These are phyloP conservation scores for Rhodotorula sp. DNA, from an alignment of 1,284 basidiomycete genomes.

Conservation along the genomic window DNA sequence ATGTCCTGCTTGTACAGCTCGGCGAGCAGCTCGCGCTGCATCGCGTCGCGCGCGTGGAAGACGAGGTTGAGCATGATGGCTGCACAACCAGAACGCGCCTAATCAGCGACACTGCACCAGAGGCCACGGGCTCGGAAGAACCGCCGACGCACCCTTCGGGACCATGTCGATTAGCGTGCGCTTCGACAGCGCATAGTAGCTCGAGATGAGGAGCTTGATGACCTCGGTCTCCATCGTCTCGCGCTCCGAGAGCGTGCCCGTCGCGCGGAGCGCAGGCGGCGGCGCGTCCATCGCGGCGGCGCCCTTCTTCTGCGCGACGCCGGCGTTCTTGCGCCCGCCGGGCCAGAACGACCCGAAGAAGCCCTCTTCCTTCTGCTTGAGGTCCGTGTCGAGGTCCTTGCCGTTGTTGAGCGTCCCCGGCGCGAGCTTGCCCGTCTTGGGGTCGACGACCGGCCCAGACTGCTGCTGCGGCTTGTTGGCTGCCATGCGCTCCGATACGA, in stretches of 20 bases:
- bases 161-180: constrained; percentile 99
- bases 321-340: constrained; percentile 57
- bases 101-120: too few relatives aligned
- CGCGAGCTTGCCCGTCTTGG: constrained; percentile 66
- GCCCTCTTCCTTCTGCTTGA: constrained; percentile 75
- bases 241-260: constrained; percentile 87
- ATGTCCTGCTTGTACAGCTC: constrained; percentile 87
- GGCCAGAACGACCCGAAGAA: constrained; percentile 97
- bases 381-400: constrained; percentile 87
- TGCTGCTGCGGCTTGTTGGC: constrained; percentile 64
- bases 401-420: constrained; percentile 78
- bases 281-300: constrained; percentile 82
- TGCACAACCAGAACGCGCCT: constrained; percentile 4
- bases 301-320: constrained; percentile 69
- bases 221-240: constrained; percentile 99
- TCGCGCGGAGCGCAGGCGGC: constrained; percentile 86
- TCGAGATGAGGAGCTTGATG: constrained; percentile 68
- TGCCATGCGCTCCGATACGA: constrained; percentile 78
- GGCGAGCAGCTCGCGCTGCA: constrained; percentile 84
- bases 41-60: constrained; percentile 84
- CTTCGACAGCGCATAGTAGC: constrained; percentile 95
- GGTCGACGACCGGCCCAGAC: constrained; percentile 59
- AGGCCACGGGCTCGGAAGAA: not conserved
- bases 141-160: constrained; percentile 56
- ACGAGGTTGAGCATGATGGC: constrained; percentile 94